Conservation (phyloP, 2,329 filamentous ascomycete species). For the Xylariomycetidae sp. region DNA sequence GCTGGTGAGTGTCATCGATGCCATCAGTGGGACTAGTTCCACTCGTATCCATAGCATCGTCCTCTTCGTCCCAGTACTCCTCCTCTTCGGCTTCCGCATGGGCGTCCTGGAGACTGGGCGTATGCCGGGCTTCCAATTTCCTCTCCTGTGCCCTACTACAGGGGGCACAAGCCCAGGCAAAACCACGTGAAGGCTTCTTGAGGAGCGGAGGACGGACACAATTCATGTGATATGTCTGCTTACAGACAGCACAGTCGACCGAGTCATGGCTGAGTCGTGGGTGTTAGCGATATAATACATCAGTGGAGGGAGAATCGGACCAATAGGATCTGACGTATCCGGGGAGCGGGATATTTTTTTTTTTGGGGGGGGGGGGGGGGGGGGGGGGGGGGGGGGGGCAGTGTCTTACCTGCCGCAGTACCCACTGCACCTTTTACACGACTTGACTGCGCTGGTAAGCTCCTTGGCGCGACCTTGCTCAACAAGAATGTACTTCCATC, state of each 20-base stretch:
- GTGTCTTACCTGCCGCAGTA: slow-evolving; percentile 81
- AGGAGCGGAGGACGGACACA: slow-evolving; percentile 87
- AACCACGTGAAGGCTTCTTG: slow-evolving; percentile 95
- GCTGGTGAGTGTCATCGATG: slow-evolving; percentile 50
- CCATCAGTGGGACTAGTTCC: slow-evolving; percentile 61
- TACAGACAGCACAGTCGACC: slow-evolving; percentile 93
- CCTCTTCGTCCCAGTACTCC: slow-evolving; percentile 63
- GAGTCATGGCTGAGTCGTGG: slow-evolving; percentile 70
- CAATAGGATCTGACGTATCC: too few species aligned
- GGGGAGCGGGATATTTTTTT: slow-evolving; percentile 1
- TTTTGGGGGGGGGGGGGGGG: slow-evolving; percentile 8
- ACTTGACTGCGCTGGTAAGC: slow-evolving; percentile 90
- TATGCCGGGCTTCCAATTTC: slow-evolving; percentile 84
- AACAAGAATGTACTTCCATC: slow-evolving; percentile 94
- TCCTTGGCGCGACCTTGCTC: slow-evolving; percentile 93
- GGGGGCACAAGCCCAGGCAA: slow-evolving; percentile 95
- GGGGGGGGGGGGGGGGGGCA: slow-evolving; percentile 6
- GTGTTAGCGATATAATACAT: slow-evolving; percentile 8
- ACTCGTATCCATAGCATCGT: slow-evolving; percentile 58
- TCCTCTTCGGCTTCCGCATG: slow-evolving; percentile 63
- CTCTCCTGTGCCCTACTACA: slow-evolving; percentile 95
- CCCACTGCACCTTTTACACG: slow-evolving; percentile 84
- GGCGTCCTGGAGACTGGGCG: slow-evolving; percentile 68
- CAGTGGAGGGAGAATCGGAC: slow-evolving; percentile 13
- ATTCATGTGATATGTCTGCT: slow-evolving; percentile 96